These are phyloP conservation scores for Hippophae tibetana DNA, from an alignment of 306 rosid species.

Conservation along the genomic window DNA sequence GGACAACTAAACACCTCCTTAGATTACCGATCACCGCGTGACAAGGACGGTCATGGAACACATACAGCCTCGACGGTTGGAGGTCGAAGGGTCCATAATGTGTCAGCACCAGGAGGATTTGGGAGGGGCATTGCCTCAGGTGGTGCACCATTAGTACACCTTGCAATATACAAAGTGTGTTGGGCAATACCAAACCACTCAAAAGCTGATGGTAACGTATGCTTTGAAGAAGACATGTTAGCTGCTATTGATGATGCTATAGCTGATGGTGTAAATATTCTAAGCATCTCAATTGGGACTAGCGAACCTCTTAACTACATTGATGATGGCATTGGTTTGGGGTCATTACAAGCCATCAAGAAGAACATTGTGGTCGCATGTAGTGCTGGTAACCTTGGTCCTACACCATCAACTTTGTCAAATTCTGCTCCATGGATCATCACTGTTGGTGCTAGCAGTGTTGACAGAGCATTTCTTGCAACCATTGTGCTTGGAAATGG, in stretches of 20 bases:
- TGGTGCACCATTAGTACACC: slow-evolving; percentile 59
- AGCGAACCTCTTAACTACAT: slow-evolving; percentile 27
- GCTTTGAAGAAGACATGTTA: slow-evolving; percentile 59
- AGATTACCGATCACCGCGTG: slow-evolving; percentile 74
- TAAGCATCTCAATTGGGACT: slow-evolving; percentile 65
- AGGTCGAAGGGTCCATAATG: slow-evolving; percentile 41
- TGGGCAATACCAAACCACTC: slow-evolving; percentile 64
- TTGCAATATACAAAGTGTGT: slow-evolving; percentile 91
- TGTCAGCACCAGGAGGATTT: slow-evolving; percentile 55
- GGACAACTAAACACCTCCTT: slow-evolving; percentile 46
- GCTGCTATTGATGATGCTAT: slow-evolving; percentile 92
- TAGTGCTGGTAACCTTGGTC: slow-evolving; percentile 85
- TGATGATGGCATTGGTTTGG: slow-evolving; percentile 52
- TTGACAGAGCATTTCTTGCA: slow-evolving; percentile 60
- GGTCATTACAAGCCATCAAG: slow-evolving; percentile 55
- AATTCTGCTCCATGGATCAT: slow-evolving; percentile 83
- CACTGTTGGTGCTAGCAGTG: slow-evolving; percentile 75
- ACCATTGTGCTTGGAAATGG: slow-evolving; percentile 51
- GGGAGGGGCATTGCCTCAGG: slow-evolving; percentile 72
- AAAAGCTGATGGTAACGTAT: slow-evolving; percentile 50
- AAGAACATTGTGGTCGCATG: slow-evolving; percentile 68
- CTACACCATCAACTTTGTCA: slow-evolving; percentile 42
- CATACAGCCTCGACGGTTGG: slow-evolving; percentile 84
- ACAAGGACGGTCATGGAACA: slow-evolving; percentile 83
- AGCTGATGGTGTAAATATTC: slow-evolving; percentile 63